Percentiles rank a stretch among this genome's conserved stretches.
Conservation (phyloP, 2,329 filamentous ascomycete species). For the Cytospora piceicola region DNA sequence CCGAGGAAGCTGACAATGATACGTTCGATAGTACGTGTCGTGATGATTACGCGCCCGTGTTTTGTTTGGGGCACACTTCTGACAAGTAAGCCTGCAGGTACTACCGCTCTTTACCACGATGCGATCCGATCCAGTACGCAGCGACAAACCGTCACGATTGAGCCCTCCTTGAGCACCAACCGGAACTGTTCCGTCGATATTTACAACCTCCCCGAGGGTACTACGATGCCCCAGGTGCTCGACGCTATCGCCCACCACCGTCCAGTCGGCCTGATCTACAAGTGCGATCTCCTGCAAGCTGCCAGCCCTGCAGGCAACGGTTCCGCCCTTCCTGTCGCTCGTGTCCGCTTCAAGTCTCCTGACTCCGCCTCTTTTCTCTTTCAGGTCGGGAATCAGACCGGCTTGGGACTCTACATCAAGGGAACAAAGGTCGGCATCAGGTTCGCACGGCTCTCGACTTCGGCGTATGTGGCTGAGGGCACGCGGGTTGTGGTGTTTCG, state of each 20-base stretch:
- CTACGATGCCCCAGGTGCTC: conserved; percentile 7
- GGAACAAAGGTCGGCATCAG: not conserved
- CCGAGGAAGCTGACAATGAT: not conserved
- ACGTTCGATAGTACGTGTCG: not conserved
- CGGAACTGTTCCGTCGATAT: conserved; percentile 13
- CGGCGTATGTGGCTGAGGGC: conserved; percentile 5
- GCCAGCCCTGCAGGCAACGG: not conserved
- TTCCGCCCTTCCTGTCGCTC: conserved; percentile 4
- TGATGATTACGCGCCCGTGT: not conserved
- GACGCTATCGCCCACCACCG: conserved; percentile 9
- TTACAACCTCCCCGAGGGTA: conserved; percentile 7
- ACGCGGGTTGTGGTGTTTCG: conserved; percentile 15
- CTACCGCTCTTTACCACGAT: conserved; percentile 4
- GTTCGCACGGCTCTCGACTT: not conserved
- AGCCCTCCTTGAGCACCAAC: not conserved
- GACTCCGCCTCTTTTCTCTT: conserved; percentile 10
- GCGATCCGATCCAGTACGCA: conserved; percentile 1
- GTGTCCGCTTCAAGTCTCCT: conserved; percentile 16
- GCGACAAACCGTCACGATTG: not conserved
- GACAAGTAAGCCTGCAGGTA: not conserved
- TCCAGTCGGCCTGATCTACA: conserved; percentile 12
- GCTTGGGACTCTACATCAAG: conserved; percentile 4
- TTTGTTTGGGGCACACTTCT: not conserved
- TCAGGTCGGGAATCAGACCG: conserved; percentile 4
- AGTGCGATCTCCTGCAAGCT: conserved; percentile 15